phyloP scores from a whole-genome alignment of 495 filamentous ascomycete genomes.

The Neurospora sp. region DNA sequence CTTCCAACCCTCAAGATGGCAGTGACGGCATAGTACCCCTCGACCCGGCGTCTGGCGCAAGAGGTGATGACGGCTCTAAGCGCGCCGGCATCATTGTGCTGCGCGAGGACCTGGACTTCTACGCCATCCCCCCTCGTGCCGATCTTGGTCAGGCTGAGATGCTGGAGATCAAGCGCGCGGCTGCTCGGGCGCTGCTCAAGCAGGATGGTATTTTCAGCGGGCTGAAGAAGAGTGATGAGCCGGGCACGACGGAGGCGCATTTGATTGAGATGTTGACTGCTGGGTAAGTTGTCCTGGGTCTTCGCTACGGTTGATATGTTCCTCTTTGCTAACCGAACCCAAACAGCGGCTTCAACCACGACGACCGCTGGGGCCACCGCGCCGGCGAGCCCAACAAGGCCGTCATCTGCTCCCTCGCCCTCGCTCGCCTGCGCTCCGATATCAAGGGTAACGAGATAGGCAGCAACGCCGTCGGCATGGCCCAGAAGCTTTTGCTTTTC shows the following conservation, averaged over 20 bases:
- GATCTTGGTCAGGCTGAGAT: conserved; percentile 85
- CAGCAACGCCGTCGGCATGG: conserved; percentile 89
- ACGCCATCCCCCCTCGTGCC: conserved; percentile 79
- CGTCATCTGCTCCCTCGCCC: conserved; percentile 90
- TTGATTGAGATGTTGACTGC: conserved; percentile 99
- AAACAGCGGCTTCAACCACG: conserved; percentile 82
- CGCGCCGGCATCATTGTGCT: conserved; percentile 96
- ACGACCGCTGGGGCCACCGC: conserved; percentile 91
- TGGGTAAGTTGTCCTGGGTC: conserved; percentile 48
- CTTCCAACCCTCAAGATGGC: conserved; percentile 50
- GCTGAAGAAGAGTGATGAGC: conserved; percentile 85
- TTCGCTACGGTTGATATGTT: too few species aligned
- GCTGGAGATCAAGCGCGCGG: conserved; percentile 94
- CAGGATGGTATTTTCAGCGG: conserved; percentile 97
- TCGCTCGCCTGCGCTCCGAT: conserved; percentile 86
- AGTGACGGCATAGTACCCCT: conserved; percentile 54
- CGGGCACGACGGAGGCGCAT: conserved; percentile 95
- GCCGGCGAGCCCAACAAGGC: conserved; percentile 95
- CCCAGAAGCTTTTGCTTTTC: conserved; percentile 94
- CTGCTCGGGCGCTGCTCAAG: conserved; percentile 70
- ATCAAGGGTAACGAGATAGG: conserved; percentile 67
- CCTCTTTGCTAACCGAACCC: too few species aligned
- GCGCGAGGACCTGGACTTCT: conserved; percentile 94
- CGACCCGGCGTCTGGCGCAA: conserved; percentile 26
- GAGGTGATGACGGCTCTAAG: conserved; percentile 44